Evolutionary conservation across 345 rosid species (phyloP).

Genomic region (Rhizophora mangle): DNA sequence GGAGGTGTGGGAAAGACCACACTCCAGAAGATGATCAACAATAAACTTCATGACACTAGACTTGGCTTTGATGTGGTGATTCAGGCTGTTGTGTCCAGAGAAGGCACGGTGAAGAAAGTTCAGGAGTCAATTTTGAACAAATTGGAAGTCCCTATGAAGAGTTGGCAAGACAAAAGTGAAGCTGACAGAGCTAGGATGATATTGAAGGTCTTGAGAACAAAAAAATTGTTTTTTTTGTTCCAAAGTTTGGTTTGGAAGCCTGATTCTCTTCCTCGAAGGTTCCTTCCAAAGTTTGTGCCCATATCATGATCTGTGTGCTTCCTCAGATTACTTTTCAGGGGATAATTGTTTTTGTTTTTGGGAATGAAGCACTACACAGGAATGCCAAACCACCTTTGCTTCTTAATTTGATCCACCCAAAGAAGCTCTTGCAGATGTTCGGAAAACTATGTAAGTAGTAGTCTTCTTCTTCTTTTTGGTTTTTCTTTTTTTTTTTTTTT

Average conservation of each 20-base stretch:
- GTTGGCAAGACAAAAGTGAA: constrained; percentile 6
- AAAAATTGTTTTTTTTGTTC: constrained; percentile 3
- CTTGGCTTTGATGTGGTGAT: not conserved
- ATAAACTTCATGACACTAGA: not conserved
- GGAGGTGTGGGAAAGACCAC: constrained; percentile 9
- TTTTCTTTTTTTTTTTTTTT: too few relatives aligned
- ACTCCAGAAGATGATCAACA: constrained; percentile 8
- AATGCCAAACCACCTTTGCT: too few relatives aligned
- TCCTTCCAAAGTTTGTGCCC: too few relatives aligned
- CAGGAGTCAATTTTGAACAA: constrained; percentile 12
- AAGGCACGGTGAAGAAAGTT: not conserved
- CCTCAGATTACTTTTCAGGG: too few relatives aligned
- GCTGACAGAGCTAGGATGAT: not conserved
- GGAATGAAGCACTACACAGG: too few relatives aligned
- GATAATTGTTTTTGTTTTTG: too few relatives aligned
- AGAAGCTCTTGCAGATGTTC: too few relatives aligned
- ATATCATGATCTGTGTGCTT: too few relatives aligned
- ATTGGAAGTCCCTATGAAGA: not conserved
- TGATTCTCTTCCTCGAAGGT: too few relatives aligned
- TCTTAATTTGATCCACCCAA: too few relatives aligned
- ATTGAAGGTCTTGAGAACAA: not conserved
- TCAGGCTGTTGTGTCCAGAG: constrained; percentile 1
- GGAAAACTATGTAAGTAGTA: too few relatives aligned
- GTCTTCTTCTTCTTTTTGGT: too few relatives aligned
- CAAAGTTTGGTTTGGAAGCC: not conserved